phyloP scores from a whole-genome alignment of 805 yeast genomes.

The Yarrowia divulgata region DNA sequence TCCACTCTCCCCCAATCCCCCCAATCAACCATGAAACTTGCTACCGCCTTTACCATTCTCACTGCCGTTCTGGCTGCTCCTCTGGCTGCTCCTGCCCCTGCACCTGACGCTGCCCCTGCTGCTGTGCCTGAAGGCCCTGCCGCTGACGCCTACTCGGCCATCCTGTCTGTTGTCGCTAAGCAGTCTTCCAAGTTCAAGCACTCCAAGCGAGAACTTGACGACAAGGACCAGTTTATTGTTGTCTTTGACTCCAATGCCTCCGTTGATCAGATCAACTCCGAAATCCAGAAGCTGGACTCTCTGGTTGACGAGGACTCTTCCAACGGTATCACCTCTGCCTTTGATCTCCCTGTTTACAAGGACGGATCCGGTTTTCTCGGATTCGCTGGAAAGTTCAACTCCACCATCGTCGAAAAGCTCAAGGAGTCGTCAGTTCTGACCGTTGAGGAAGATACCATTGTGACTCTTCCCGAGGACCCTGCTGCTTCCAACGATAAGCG shows the following conservation, averaged over 20 bases:
- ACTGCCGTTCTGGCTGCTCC: constrained; percentile 30
- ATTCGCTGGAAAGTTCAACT: constrained; percentile 31
- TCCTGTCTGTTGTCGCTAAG: constrained; percentile 27
- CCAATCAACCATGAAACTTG: constrained; percentile 9
- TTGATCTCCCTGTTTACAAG: constrained; percentile 9
- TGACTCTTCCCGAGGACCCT: constrained; percentile 20
- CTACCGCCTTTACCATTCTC: constrained; percentile 23
- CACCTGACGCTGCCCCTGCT: constrained; percentile 20
- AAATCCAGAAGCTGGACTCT: constrained; percentile 29
- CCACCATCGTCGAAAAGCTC: constrained; percentile 27
- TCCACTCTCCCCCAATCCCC: not conserved
- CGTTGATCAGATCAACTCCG: constrained; percentile 17
- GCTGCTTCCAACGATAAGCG: constrained; percentile 3
- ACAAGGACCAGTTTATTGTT: constrained; percentile 20
- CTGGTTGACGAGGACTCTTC: constrained; percentile 16
- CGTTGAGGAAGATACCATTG: constrained; percentile 79
- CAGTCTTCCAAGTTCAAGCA: constrained; percentile 29
- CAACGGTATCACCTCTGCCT: constrained; percentile 26
- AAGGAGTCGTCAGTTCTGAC: constrained; percentile 43
- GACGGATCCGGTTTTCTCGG: constrained; percentile 29
- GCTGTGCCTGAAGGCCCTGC: constrained; percentile 11
- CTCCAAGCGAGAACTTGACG: constrained; percentile 25
- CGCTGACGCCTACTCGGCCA: constrained; percentile 21
- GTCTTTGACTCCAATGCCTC: constrained; percentile 8
- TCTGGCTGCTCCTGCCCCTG: constrained; percentile 24